Base-by-base conservation (phyloP, 2,329 filamentous ascomycete species). In the Trichoderma semiorbis region DNA sequence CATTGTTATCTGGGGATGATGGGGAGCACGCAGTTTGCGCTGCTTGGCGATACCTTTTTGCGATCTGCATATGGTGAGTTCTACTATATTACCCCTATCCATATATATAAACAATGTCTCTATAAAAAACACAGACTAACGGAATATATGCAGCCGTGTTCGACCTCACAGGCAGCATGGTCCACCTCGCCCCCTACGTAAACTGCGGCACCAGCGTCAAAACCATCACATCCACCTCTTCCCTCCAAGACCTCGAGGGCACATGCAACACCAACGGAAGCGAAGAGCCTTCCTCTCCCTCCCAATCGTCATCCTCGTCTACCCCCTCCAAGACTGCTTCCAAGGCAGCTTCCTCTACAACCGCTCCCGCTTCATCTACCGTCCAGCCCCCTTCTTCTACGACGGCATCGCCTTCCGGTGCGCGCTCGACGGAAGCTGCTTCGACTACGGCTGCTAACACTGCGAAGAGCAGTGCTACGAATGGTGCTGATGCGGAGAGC, bases 41-140 rank as follows among this genome's bases (percentile, higher is more conserved):
- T 88, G n/a, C 79, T 88, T 12, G 86, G 86, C 8, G 86, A 88
- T 74, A 87, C 85, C 1, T 86, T 88, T 77, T 73, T 88, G 73
- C 83, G 86, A 32, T 86, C 84, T 12, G 85, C 84, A 5, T 88
- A 88, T 74, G 81, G 84, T 86, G 72, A 32, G 80, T 77, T 77
- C 1, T 16, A 1, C 1, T 16, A 1, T 60, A 18, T n/a, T 36
- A 0, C 7, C 30, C 53, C 7, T 34, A 18, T 32, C 0, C 5
- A 1, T 7, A 50, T 24, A 50, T 12, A 21, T 14, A 12, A 7
- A 50, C n/a, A 7, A 7, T 5, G 2, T 50, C 43, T 11, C n/a
- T 21, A n/a, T 60, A 11, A 11, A 4, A 12, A 26, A 4, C 10
- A 3, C 21, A 11, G 47, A 36, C 36, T 50, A 26, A 62, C 43